Base-by-base conservation (phyloP, 2,329 filamentous ascomycete species). In the Ustulina deusta region DNA sequence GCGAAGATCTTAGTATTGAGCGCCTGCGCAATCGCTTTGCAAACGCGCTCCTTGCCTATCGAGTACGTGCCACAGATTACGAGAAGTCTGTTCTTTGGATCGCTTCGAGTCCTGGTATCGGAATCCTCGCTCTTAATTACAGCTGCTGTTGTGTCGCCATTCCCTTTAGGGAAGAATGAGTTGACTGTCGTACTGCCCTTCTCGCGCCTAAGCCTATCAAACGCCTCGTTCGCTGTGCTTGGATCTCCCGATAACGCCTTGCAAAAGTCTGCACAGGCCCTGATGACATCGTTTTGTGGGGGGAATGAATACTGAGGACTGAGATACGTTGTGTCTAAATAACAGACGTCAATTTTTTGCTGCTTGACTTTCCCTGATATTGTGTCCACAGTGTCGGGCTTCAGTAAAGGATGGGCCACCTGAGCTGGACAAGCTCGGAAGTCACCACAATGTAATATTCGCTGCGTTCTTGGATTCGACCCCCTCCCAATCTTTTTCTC, bases 31-130 rank as follows among this genome's bases (percentile, higher is more conserved):
- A 99, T 97, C 49, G 93, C 94, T 36, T 97, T 85, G 78, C 95
- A 98, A 72, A 99, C 94, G 46, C 94, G 91, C 79, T 99, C 96
- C 81, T 99, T 99, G 76, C 96, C 96, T 75, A 99, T 99, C 74
- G 92, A 97, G 81, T 99, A 99, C 0, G 96, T 99, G 51, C 96
- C 96, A 68, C 97, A 97, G 6, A 99, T 89, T 5, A 99, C 93
- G 0, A 99, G 86, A 2, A 99, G 85, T 4, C 93, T 90, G 54
- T 92, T 90, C 52, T 75, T 75, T 84, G 84, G 34, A 11, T 64
- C 71, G 11, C 70, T 71, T 11, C 75, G 70, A 7, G 71, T 15
- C 55, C 72, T 77, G 65, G 78, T 66, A 51, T 79, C 76, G 59
- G 79, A 52, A 29, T 76, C 20, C 74, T 74, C 32, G 76, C 73